Evolutionary conservation across 805 yeast genomes (phyloP).

Genomic region (Vanderwaltozyma polyspora): DNA sequence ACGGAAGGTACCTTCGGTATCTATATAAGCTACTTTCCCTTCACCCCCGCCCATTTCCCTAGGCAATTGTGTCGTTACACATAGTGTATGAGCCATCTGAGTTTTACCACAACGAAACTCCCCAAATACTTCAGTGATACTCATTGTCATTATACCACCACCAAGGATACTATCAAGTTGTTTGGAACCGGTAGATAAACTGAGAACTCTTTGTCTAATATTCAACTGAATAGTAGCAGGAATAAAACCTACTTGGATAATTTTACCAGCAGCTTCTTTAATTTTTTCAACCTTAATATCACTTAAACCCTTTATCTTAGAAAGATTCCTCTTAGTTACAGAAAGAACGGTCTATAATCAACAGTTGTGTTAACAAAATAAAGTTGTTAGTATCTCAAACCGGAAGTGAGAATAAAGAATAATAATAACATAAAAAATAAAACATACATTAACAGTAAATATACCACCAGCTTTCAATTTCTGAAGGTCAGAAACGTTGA

Average conservation of each 20-base stretch:
- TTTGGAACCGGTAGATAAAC: constrained; percentile 61
- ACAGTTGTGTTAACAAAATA: background rate
- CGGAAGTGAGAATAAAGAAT: background rate
- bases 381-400: background rate
- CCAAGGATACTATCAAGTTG: constrained; percentile 59
- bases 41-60: constrained; percentile 66
- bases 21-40: constrained; percentile 70
- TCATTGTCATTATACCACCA: constrained; percentile 68
- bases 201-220: constrained; percentile 49
- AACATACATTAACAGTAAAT: constrained; percentile 51
- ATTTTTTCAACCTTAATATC: constrained; percentile 72
- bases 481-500: constrained; percentile 59
- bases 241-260: constrained; percentile 57
- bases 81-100: constrained; percentile 69
- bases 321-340: constrained; percentile 53
- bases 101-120: constrained; percentile 76
- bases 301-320: constrained; percentile 59
- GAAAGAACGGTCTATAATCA: constrained; percentile 36
- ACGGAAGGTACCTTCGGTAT: constrained; percentile 73
- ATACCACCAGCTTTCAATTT: constrained; percentile 59
- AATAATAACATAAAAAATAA: constrained; percentile 3
- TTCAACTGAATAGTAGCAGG: constrained; percentile 63
- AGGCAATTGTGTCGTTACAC: constrained; percentile 67
- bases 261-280: constrained; percentile 59
- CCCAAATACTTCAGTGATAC: constrained; percentile 70